These are phyloP conservation scores for Hypericum perforatum DNA, from an alignment of 345 rosid genomes.

Conservation along the genomic window DNA sequence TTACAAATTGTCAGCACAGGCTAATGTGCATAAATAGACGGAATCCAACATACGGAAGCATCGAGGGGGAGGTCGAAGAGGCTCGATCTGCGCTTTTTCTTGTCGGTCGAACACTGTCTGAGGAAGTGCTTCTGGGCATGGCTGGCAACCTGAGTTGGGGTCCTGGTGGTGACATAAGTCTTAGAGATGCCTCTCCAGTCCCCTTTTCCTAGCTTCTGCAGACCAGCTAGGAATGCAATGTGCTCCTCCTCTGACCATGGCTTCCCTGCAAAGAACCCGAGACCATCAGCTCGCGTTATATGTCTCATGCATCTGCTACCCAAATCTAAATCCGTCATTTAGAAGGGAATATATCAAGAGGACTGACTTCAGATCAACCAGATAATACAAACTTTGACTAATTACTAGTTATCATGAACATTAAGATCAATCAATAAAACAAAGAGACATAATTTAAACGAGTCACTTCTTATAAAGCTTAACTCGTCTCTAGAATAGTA, in stretches of 20 bases:
- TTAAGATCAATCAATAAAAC: too few relatives aligned
- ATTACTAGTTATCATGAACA: too few relatives aligned
- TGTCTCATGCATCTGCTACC: too few relatives aligned
- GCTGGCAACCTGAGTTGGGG: conserved; percentile 62
- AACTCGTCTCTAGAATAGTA: too few relatives aligned
- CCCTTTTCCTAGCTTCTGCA: conserved; percentile 50
- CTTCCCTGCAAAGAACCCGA: conserved; percentile 22
- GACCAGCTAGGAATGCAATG: conserved; percentile 33
- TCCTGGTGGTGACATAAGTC: conserved; percentile 37
- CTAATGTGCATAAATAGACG: neutral
- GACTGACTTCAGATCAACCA: too few relatives aligned
- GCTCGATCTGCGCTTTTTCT: conserved; percentile 49
- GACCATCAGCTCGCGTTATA: neutral
- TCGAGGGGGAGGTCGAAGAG: conserved; percentile 39
- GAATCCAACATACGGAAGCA: conserved; percentile 13
- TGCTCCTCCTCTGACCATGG: conserved; percentile 76
- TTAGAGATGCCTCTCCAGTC: conserved; percentile 64
- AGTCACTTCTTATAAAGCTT: too few relatives aligned
- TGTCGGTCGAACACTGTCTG: conserved; percentile 26
- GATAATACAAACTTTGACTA: too few relatives aligned
- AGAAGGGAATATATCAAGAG: too few relatives aligned
- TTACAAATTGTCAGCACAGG: neutral
- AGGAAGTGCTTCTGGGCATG: conserved; percentile 66
- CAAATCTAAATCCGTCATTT: too few relatives aligned
- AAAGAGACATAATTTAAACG: too few relatives aligned